Evolutionary conservation across 495 filamentous ascomycete species (phyloP).

Genomic region (Aspergillus ellipticus): DNA sequence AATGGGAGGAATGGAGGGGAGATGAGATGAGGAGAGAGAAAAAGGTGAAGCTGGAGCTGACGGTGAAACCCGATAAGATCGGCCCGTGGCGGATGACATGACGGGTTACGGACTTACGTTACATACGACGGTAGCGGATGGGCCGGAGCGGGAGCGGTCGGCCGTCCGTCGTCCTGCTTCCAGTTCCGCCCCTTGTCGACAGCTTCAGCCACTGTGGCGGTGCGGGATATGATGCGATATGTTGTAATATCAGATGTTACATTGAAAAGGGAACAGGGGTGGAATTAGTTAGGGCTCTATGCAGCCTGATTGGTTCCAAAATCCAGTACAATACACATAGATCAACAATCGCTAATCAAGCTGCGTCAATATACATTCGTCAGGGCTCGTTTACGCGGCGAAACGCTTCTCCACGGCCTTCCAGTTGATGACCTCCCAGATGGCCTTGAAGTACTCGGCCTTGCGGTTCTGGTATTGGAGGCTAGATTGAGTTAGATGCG

Average conservation of each 20-base stretch:
- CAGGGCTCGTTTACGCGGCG: slow-evolving; percentile 20
- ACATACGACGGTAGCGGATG: too few relatives aligned
- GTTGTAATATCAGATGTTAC: neutral
- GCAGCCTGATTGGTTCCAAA: slow-evolving; percentile 8
- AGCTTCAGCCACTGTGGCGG: neutral
- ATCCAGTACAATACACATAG: slow-evolving; percentile 6
- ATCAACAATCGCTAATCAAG: slow-evolving; percentile 7
- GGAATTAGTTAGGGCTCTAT: neutral
- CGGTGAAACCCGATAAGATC: slow-evolving; percentile 1
- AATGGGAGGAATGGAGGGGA: too few relatives aligned
- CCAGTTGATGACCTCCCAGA: slow-evolving; percentile 99
- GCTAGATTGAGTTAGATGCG: slow-evolving; percentile 48
- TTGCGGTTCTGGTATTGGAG: slow-evolving; percentile 98
- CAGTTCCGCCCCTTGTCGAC: neutral
- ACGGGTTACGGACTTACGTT: neutral
- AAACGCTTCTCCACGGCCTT: slow-evolving; percentile 88
- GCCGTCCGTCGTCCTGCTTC: too few relatives aligned
- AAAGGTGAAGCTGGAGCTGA: slow-evolving; percentile 1
- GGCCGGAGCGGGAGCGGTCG: neutral
- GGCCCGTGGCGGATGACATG: too few relatives aligned
- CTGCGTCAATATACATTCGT: slow-evolving; percentile 9
- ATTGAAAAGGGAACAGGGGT: neutral
- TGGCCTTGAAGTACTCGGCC: slow-evolving; percentile 93
- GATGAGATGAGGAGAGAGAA: neutral
- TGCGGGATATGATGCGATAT: neutral